phyloP scores from a whole-genome alignment of 192 early-diverging fungal genomes.

The Linnemannia zychae region DNA sequence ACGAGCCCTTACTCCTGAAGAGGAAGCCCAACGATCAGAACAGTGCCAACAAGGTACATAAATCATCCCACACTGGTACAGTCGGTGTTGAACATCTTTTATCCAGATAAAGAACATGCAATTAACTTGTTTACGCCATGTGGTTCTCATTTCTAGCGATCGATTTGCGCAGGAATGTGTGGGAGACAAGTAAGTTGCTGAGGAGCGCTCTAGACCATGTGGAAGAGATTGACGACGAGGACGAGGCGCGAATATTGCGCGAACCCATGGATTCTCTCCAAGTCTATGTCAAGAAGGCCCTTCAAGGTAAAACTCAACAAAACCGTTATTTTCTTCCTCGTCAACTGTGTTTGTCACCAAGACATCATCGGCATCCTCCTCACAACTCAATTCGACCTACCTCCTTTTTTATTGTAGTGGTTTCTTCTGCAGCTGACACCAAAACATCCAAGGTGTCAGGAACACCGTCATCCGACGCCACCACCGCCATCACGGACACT shows the following conservation, averaged over 20 bases:
- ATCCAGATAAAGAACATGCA: background rate
- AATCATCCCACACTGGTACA: background rate
- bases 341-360: background rate
- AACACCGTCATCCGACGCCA: background rate
- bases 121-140: background rate
- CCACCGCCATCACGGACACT: background rate
- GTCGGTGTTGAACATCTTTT: slow-evolving; percentile 6
- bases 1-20: slow-evolving; percentile 4
- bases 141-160: slow-evolving; percentile 1
- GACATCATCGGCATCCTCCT: background rate
- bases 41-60: slow-evolving; percentile 36
- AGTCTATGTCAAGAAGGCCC: slow-evolving; percentile 24
- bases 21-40: slow-evolving; percentile 11
- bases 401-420: background rate
- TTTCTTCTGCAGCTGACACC: background rate
- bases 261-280: slow-evolving; percentile 44
- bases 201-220: slow-evolving; percentile 42
- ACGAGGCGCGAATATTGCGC: slow-evolving; percentile 38
- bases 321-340: background rate
- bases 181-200: slow-evolving; percentile 26
- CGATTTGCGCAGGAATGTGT: slow-evolving; percentile 28
- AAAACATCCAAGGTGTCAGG: background rate
- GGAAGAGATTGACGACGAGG: slow-evolving; percentile 51
- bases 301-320: slow-evolving; percentile 23
- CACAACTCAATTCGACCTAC: background rate